Percentiles rank a stretch among this genome's conserved stretches.
These are phyloP conservation scores for Pseudogymnoascus sp. DNA, from an alignment of 2,329 filamentous ascomycete genomes.

Conservation along the genomic window DNA sequence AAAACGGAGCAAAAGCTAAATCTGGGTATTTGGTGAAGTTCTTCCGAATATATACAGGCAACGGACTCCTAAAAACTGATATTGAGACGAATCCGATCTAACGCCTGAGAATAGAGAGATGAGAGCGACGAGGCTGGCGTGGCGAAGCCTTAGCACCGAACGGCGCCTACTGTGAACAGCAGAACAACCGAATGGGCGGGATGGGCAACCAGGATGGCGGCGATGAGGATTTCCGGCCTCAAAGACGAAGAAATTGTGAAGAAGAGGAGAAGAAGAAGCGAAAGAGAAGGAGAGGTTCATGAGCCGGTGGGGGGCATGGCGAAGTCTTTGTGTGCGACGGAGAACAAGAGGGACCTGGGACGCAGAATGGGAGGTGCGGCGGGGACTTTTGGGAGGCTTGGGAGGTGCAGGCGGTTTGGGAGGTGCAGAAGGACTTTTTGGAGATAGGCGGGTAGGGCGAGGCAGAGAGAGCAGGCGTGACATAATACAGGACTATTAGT, in stretches of 20 bases:
- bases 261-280: conserved; percentile 17
- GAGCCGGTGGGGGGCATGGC: conserved; percentile 14
- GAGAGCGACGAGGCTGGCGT: conserved; percentile 22
- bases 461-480: background rate
- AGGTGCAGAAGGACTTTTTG: background rate
- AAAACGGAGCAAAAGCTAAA: conserved; percentile 11
- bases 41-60: conserved; percentile 9
- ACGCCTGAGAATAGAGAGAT: conserved; percentile 12
- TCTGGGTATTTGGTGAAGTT: conserved; percentile 14
- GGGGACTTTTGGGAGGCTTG: background rate
- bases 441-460: background rate
- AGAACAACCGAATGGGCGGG: conserved; percentile 18
- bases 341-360: conserved; percentile 12
- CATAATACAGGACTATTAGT: background rate
- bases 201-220: conserved; percentile 17
- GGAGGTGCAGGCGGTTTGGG: background rate
- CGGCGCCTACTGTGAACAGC: conserved; percentile 17
- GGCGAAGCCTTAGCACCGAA: conserved; percentile 18
- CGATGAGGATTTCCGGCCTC: conserved; percentile 12
- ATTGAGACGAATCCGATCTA: conserved; percentile 6
- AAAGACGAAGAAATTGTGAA: conserved; percentile 14
- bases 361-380: conserved; percentile 11
- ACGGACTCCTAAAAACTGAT: conserved; percentile 6
- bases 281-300: conserved; percentile 15
- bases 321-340: conserved; percentile 17